Base-by-base conservation (phyloP, 805 yeast species). In the Yamadazyma kitorensis region DNA sequence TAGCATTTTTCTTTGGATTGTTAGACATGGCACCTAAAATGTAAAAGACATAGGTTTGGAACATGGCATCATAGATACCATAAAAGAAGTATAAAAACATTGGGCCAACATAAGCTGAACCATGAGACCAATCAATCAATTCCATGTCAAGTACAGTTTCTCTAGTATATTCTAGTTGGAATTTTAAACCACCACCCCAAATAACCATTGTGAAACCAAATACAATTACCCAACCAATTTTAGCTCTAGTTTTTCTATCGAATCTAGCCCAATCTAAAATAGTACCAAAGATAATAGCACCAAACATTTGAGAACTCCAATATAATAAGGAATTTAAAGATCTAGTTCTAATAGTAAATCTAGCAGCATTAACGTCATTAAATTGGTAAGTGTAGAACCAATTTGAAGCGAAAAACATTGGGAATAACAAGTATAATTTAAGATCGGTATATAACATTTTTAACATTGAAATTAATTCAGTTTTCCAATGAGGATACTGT, bases 361-460 rank as follows among this genome's bases (percentile, higher is more conserved):
- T 59, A 14, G 72, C 74, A 25, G 71, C 73, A 50, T 78, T 78
- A 55, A 70, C 64, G 39, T 72, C 76, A 52, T 76, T 76, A 48
- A 74, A 77, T 56, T 78, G 82, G 55, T 78, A 78, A 29, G 82
- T 74, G 64, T 76, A 76, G 61, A 76, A 78, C 79, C 79, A 78
- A 61, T 78, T 78, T 23, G 83, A 74, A 18, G 80, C 68, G 44
- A 74, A 72, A 52, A 78, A 78, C 74, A 76, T 68, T 27, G 84
- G 84, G 66, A 79, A 71, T 52, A 76, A 47, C 17, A 71, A 52
- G 30, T 69, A 49, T 33, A 78, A 70, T 51, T 57, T 61, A 30
- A 74, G 74, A 27, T 40, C 30, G 20, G 28, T 31, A n/a, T 19
- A 27, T 9, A 43, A 29, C 25, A 38, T 18, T 13, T 25, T 34